Evolutionary conservation across 805 yeast species (phyloP), one percentile per base, ranked within the genome.

Genomic region (Isabelozyma gotoi): DNA sequence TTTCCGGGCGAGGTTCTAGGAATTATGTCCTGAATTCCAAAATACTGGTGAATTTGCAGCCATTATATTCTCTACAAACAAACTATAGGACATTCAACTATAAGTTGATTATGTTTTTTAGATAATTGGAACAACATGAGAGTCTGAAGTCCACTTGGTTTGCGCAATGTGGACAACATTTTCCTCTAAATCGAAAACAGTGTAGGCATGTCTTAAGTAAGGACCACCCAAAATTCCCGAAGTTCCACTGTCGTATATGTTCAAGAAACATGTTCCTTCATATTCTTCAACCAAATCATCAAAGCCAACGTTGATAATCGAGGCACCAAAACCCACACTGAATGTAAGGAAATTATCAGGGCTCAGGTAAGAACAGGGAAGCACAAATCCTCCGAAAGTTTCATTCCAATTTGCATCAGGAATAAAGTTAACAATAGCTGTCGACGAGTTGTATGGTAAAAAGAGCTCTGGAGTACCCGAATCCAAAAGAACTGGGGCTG

Each of bases 401-500:
- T 18, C 7, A 31, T 42, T 34, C 35, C 34, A 46, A 2, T 39
- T 19, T 14, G 48, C 44, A 12, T 18, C 19, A 15, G 38, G 27
- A 24, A 24, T 24, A 10, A 10, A n/a, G 29, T 10, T 3, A 10
- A 24, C 8, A 24, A 24, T 24, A 3, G 8, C 29, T 10, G 8
- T 24, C 19, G 20, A 44, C 35, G 11, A 27, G 5, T 40, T 40
- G 3, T 39, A 35, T 11, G 85, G 85, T 5, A 76, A 59, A 45
- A 67, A 67, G 8, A 78, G 57, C 37, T 76, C 56, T 11, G 86
- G 77, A 11, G 84, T 74, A 33, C 87, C 87, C 3, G 83, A 74
- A 59, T 82, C 86, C 33, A 82, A 57, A 7, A 19, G 53, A 48
- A 15, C 33, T 15, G 14, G n/a, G 18, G 14, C 38, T 20, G 19